Base-by-base conservation (phyloP, 306 rosid species). In the Ammopiptanthus mongolicus region DNA sequence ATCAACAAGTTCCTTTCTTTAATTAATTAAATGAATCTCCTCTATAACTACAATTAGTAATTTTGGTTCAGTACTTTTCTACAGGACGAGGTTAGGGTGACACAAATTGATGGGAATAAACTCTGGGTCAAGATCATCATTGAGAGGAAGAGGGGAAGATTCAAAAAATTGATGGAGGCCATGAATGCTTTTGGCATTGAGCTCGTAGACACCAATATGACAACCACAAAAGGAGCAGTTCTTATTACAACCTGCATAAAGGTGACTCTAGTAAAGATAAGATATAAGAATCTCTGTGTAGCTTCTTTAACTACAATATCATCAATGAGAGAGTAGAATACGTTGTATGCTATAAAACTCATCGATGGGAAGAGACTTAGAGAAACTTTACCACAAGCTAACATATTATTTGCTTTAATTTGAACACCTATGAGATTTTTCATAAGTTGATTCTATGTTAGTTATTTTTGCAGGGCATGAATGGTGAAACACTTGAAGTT, bases 121-220 rank as follows among this genome's bases (percentile, higher is more conserved):
- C 70, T 92, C 6, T 90, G 91, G 94, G 25, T 83, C 3, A 92
- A 87, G 83, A 78, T 81, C 15, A 21, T 86, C 12, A 58, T 86
- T 5, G 82, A 72, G 86, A 87, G 88, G 73, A 82, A 76, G 72
- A 80, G 34, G 36, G 91, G 90, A 8, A 86, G 82, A 37, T 76
- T 93, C 57, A 78, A 60, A 6, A 84, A 74, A 37, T 33, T 88
- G 74, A 36, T 87, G 44, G 87, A 87, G 52, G 85, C 87, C 14
- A 67, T 86, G 75, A 34, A 76, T 59, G 51, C 65, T 64, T 80
- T 76, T 18, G 83, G 94, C 18, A 83, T 93, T 69, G 90, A 85
- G 71, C 64, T 87, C 58, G 65, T 75, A 10, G 90, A 93, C 60
- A 48, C 87, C 4, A 86, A 66, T 79, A 81, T 86, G 22, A 85